Evolutionary conservation across 257 asterid genomes (phyloP).

Genomic region (Fraxinus americana): DNA sequence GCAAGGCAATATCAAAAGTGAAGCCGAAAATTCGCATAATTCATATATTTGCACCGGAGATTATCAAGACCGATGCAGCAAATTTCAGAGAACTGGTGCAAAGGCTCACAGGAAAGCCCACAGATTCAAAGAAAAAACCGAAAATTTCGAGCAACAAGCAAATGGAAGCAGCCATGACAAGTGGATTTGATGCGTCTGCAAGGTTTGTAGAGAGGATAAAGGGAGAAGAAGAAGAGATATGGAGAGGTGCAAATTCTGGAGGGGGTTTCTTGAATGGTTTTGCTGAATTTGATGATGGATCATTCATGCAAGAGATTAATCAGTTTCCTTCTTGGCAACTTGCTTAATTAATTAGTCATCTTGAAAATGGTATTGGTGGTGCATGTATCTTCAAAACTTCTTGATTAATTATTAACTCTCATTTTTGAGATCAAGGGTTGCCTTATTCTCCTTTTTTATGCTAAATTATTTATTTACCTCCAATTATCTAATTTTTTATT

Average conservation of each 20-base stretch:
- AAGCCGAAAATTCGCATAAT: slow-evolving; percentile 84
- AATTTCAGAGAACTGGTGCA: slow-evolving; percentile 83
- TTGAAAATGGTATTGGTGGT: no score
- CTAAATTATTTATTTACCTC: slow-evolving; percentile 1
- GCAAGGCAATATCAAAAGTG: slow-evolving; percentile 56
- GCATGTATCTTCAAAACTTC: no score
- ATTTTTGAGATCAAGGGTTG: slow-evolving; percentile 1
- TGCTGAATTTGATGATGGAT: slow-evolving; percentile 44
- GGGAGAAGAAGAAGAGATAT: slow-evolving; percentile 61
- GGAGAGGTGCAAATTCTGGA: slow-evolving; percentile 60
- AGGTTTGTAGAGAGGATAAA: no score
- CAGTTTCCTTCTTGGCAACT: slow-evolving; percentile 34
- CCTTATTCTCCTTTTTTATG: background rate
- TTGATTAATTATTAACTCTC: slow-evolving; percentile 13
- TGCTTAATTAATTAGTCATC: no score
- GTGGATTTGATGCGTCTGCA: slow-evolving; percentile 31
- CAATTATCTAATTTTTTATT: background rate
- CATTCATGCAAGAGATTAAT: slow-evolving; percentile 55
- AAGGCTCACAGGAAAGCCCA: slow-evolving; percentile 84
- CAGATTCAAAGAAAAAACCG: slow-evolving; percentile 19
- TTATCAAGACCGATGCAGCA: slow-evolving; percentile 70
- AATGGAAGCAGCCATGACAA: slow-evolving; percentile 34
- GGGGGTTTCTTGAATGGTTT: slow-evolving; percentile 70
- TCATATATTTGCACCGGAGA: slow-evolving; percentile 89
- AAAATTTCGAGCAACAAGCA: slow-evolving; percentile 27